Evolutionary conservation across 176 grass and related monocot species (phyloP), one percentile per base, ranked within the genome.

Genomic region (Cymbopogon citratus): DNA sequence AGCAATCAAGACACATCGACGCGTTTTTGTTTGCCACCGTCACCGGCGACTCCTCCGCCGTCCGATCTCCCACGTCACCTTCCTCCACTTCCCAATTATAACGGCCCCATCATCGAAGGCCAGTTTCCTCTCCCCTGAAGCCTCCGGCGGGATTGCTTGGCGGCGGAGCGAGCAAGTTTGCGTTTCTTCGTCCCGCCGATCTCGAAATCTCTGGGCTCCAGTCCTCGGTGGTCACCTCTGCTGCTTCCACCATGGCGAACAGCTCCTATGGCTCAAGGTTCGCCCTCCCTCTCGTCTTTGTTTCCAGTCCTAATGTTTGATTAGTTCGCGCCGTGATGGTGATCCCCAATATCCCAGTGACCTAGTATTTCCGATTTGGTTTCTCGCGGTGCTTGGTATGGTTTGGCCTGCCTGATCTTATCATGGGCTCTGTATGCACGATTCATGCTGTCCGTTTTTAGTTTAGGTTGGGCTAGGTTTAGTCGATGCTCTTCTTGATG

Each of bases 211-310:
- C 5, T 4, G 7, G 21, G 23, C 12, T 28, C 48, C 21, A 28
- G 29, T 24, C 62, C 44, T 69, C 7, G 52, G 40, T 7, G 11
- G 12, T 66, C 33, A 1, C 80, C 57, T 18, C 70, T 59, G 39
- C 57, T 39, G 9, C 12, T 75, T 31, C 13, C 73, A 27, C 44
- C 18, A 94, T 94, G 92, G 85, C 89, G 78, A 92, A 49, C 81
- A 77, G 57, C 43, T 48, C 83, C 52, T 90, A 90, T 39, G 87
- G 87, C 57, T 87, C 92, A 11, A 88, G 87, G 83, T 72, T 63
- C 71, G 63, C 48, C 66, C 64, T 66, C 76, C 14, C 40, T 12
- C 9, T 59, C 27, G 33, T 38, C 27, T 26, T 27, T 11, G 39
- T n/a, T 64, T 31, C 57, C 33, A n/a, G 21, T 10, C 5, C 36